Percentiles rank a stretch among this genome's conserved stretches.
Evolutionary conservation across 495 filamentous ascomycete genomes (phyloP).

Genomic region (Evansstolkia leycettana): DNA sequence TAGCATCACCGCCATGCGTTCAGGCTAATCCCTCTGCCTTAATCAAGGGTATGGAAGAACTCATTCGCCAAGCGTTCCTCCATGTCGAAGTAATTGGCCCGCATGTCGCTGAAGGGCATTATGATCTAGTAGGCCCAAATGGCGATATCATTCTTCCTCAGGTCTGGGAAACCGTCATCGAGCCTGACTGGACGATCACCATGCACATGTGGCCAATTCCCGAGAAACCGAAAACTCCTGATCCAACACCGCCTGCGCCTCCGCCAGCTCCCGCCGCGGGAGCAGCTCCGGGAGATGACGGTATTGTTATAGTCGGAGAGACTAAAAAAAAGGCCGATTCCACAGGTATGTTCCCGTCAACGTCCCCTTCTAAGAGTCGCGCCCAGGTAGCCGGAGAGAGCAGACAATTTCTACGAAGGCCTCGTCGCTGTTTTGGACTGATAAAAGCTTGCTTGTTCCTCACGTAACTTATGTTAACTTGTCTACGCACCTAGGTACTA

Average conservation of each 20-base stretch:
- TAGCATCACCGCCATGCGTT: not conserved
- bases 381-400: no score
- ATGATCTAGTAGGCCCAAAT: constrained; percentile 72
- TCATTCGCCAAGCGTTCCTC: constrained; percentile 79
- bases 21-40: not conserved
- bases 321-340: constrained; percentile 24
- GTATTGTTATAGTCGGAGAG: constrained; percentile 9
- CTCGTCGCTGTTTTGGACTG: no score
- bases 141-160: constrained; percentile 80
- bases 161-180: constrained; percentile 74
- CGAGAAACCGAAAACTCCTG: constrained; percentile 37
- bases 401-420: no score
- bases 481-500: constrained; percentile 8
- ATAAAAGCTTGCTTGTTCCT: no score
- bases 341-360: constrained; percentile 12
- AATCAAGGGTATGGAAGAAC: constrained; percentile 64
- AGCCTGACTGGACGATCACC: constrained; percentile 80
- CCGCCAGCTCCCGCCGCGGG: constrained; percentile 9
- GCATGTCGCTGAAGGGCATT: constrained; percentile 74
- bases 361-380: no score
- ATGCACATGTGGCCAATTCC: constrained; percentile 98
- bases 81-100: constrained; percentile 74
- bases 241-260: constrained; percentile 21
- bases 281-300: constrained; percentile 10
- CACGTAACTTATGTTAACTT: no score